Evolutionary conservation across 495 filamentous ascomycete species (phyloP).

Genomic region (Friedmanniomyces simplex): DNA sequence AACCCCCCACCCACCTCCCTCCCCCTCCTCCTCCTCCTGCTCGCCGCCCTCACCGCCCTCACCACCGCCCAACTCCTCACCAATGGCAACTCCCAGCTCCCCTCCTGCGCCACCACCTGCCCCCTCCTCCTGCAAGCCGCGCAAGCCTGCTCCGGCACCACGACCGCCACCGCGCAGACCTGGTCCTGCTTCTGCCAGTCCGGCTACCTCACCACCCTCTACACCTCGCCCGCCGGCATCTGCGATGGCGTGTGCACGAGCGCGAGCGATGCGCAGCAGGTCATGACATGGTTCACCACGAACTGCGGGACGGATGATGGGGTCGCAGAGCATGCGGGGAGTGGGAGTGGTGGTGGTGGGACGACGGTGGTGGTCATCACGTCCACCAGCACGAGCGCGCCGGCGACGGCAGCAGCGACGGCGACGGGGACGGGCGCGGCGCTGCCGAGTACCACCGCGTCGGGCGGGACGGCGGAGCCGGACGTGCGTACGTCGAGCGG

Average conservation of each 20-base stretch:
- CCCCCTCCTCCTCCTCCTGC: slow-evolving; percentile 3
- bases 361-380: neutral
- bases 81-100: slow-evolving; percentile 33
- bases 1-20: neutral
- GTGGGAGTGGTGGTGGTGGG: neutral
- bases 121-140: slow-evolving; percentile 37
- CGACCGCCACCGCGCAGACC: slow-evolving; percentile 32
- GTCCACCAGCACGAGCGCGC: neutral
- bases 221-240: slow-evolving; percentile 28
- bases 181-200: slow-evolving; percentile 49
- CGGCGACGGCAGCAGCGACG: no score
- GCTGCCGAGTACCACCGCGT: neutral
- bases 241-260: slow-evolving; percentile 34
- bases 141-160: slow-evolving; percentile 32
- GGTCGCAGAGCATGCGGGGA: slow-evolving; percentile 4
- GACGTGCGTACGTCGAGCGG: neutral
- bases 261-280: slow-evolving; percentile 30
- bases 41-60: slow-evolving; percentile 12
- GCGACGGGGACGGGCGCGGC: neutral
- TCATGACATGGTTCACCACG: slow-evolving; percentile 41
- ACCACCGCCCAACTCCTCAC: slow-evolving; percentile 22
- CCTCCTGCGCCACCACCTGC: slow-evolving; percentile 42
- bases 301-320: slow-evolving; percentile 21
- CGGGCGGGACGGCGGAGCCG: neutral
- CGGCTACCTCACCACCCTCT: slow-evolving; percentile 32